phyloP scores from a whole-genome alignment of 2,329 filamentous ascomycete species.

The Penicillium sp. region DNA sequence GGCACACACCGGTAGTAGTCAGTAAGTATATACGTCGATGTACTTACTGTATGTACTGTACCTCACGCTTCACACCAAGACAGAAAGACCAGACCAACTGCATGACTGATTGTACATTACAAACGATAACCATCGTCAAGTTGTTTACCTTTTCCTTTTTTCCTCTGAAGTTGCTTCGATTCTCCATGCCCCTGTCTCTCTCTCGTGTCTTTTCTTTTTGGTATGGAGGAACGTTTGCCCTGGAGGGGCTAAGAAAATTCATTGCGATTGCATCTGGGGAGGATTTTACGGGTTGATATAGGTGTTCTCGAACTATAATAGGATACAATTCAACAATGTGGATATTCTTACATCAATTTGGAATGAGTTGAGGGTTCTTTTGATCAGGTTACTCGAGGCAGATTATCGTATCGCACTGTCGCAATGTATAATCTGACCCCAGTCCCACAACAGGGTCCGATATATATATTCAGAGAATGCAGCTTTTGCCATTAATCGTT shows the following conservation, averaged over 20 bases:
- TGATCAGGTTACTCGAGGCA: too few relatives aligned
- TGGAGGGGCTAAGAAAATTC: neutral
- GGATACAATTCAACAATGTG: neutral
- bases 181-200: neutral
- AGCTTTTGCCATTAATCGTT: neutral
- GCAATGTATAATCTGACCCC: too few relatives aligned
- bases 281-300: neutral
- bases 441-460: neutral
- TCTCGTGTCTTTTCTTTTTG: neutral
- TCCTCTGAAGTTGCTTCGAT: neutral
- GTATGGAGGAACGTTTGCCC: neutral
- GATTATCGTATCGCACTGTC: too few relatives aligned
- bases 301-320: neutral
- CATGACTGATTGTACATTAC: neutral
- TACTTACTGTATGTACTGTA: neutral
- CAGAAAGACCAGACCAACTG: neutral
- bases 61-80: neutral
- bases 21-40: neutral
- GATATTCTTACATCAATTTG: too few relatives aligned
- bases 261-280: neutral
- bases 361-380: too few relatives aligned
- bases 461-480: neutral
- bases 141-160: neutral
- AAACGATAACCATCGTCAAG: neutral
- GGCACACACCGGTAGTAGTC: neutral